phyloP scores from a whole-genome alignment of 345 rosid genomes.

The Gossypium anomalum region DNA sequence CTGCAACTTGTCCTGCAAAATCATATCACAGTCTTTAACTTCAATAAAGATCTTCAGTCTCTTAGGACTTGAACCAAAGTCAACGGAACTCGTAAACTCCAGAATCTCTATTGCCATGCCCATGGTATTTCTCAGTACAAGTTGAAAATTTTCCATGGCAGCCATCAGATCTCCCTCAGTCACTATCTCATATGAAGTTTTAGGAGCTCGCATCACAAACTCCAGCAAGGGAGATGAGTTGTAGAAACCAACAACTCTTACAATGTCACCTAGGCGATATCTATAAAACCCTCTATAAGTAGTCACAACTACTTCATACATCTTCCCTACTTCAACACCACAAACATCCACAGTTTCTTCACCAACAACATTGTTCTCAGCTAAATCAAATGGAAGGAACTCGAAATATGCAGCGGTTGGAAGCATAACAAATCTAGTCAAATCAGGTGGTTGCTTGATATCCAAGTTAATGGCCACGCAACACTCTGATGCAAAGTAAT shows the following conservation, averaged over 20 bases:
- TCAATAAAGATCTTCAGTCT: constrained; percentile 36
- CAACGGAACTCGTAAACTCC: constrained; percentile 33
- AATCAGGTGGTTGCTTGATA: constrained; percentile 34
- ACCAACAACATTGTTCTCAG: constrained; percentile 14
- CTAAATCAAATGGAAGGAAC: constrained; percentile 40
- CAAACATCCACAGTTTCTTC: constrained; percentile 35
- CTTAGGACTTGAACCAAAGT: constrained; percentile 24
- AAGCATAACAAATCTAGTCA: constrained; percentile 36
- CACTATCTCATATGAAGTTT: constrained; percentile 28
- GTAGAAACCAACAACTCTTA: constrained; percentile 42
- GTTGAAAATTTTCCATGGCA: constrained; percentile 33
- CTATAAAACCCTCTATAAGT: constrained; percentile 47
- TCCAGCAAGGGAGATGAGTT: constrained; percentile 43
- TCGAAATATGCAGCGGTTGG: constrained; percentile 47
- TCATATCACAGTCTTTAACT: constrained; percentile 19
- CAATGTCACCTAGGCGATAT: constrained; percentile 43
- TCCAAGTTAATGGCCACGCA: constrained; percentile 41
- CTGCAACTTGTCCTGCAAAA: constrained; percentile 15
- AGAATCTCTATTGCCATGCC: constrained; percentile 28
- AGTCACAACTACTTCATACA: constrained; percentile 44
- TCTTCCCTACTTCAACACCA: constrained; percentile 41
- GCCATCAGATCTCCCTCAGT: constrained; percentile 40
- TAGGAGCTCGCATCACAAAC: constrained; percentile 49
- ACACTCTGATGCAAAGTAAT: constrained; percentile 50
- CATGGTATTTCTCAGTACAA: constrained; percentile 19